phyloP scores from a whole-genome alignment of 495 filamentous ascomycete genomes.

The Aspergillus biplanus region DNA sequence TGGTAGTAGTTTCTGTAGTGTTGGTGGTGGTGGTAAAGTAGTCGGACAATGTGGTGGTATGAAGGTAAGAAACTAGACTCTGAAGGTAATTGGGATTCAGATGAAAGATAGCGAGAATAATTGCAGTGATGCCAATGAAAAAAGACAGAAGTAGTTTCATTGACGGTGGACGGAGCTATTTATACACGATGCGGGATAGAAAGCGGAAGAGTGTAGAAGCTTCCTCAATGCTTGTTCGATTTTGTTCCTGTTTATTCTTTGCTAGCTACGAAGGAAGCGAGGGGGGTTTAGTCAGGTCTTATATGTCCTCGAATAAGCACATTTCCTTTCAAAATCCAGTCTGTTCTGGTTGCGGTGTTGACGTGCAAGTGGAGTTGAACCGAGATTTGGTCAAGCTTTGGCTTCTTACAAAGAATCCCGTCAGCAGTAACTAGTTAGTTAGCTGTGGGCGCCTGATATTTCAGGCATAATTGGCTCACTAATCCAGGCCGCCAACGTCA shows the following conservation, averaged over 20 bases:
- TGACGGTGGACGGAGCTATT: conserved; percentile 31
- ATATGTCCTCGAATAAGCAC: conserved; percentile 27
- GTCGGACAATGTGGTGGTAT: conserved; percentile 25
- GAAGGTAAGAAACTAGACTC: conserved; percentile 23
- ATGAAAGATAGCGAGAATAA: conserved; percentile 33
- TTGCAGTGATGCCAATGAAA: conserved; percentile 50
- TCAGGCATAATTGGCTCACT: neutral
- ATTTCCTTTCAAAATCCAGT: neutral
- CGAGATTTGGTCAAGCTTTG: neutral
- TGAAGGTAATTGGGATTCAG: conserved; percentile 22
- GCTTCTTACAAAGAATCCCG: conserved; percentile 34
- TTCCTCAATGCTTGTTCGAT: conserved; percentile 11
- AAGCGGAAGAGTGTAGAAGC: conserved; percentile 33
- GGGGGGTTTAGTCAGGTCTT: conserved; percentile 27
- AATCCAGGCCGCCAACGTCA: no score
- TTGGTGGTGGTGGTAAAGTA: conserved; percentile 20
- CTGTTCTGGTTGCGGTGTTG: neutral
- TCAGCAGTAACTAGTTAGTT: conserved; percentile 30
- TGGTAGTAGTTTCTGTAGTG: conserved; percentile 15
- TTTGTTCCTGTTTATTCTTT: conserved; percentile 12
- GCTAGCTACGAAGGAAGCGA: neutral
- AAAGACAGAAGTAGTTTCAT: conserved; percentile 50
- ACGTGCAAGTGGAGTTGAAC: conserved; percentile 2
- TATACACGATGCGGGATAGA: conserved; percentile 31
- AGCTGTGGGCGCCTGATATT: neutral